Evolutionary conservation across 1,284 basidiomycete genomes (phyloP).

Genomic region (Cutaneotrichosporon cutaneum): DNA sequence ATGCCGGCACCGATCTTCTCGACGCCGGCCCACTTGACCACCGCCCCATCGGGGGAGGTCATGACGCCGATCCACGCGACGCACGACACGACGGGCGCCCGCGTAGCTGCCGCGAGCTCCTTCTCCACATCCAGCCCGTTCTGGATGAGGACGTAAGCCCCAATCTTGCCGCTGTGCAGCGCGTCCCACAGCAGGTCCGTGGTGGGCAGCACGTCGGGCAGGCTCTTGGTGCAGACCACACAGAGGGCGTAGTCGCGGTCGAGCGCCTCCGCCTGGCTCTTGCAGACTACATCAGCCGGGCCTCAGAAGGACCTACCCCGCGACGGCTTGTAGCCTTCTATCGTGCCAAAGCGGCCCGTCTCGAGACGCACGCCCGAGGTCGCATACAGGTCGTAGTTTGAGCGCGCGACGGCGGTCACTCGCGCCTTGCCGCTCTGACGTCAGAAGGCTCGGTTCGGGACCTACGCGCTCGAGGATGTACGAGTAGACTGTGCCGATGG

Average conservation of each 20-base stretch:
- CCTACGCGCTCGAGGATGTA: conserved; percentile 59
- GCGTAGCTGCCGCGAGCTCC: conserved; percentile 59
- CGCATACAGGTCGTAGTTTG: conserved; percentile 65
- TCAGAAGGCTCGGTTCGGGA: not conserved
- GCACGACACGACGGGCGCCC: conserved; percentile 42
- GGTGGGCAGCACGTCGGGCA: conserved; percentile 67
- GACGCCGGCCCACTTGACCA: conserved; percentile 43
- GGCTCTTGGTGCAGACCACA: conserved; percentile 67
- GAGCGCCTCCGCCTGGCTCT: conserved; percentile 61
- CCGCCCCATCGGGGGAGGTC: conserved; percentile 33
- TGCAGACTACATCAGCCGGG: conserved; percentile 56
- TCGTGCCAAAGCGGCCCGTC: conserved; percentile 63
- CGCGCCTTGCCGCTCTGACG: conserved; percentile 59
- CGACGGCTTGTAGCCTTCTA: conserved; percentile 64
- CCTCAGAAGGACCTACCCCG: conserved; percentile 53
- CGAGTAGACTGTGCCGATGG: conserved; percentile 60
- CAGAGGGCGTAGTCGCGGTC: conserved; percentile 63
- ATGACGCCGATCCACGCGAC: conserved; percentile 43
- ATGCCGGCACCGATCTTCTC: conserved; percentile 41
- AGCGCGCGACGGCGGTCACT: conserved; percentile 72
- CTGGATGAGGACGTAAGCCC: conserved; percentile 63
- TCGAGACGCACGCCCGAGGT: conserved; percentile 58
- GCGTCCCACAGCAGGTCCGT: conserved; percentile 62
- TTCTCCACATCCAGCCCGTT: conserved; percentile 74
- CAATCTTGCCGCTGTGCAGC: conserved; percentile 58